Base-by-base conservation (phyloP, 768 basidiomycete genomes). In the Leucocoprinus leucothites region DNA sequence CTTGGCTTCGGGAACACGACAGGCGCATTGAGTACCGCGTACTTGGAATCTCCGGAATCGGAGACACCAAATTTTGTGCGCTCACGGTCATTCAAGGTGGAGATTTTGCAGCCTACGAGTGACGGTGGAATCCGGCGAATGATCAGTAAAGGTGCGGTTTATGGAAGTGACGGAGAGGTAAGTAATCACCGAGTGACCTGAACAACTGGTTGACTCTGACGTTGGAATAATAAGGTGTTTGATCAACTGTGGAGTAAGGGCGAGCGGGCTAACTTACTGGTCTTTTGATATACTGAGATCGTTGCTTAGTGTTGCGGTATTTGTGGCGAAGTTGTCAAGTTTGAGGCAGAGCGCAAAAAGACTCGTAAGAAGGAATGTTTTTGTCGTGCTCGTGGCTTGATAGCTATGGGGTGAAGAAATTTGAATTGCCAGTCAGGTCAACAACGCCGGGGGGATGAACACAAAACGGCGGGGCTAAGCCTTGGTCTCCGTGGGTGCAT, bases 271-370 rank as follows among this genome's bases (percentile, higher is more conserved):
- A 11, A 74, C 89, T 58, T 63, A 96, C 94, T 82, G 84, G 5
- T 74, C 49, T 9, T 79, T 63, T 2, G 80, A 65, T 76, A 92
- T 80, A 59, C 78, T 82, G 6, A 98, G 69, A 69, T 97, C 95
- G 6, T 77, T 72, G 2, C 93, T 89, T 31, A 97, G 71, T 25
- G 79, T 64, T 1, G 77, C 72, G 0, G 85, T 77, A 59, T 97
- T 86, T 0, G 86, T 81, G 0, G 84, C 82, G 62, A 82, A 96
- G 51, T 84, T 82, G 59, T 97, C 94, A 6, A 94, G 66, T 47
- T 80, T 83, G 25, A 97, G 80, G 63, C 87, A 91, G 0, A 96
- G 73, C 1, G 89, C 86, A 57, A 96, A 87, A 65, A 94, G 79
- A 63, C 92, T 82, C 1, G 89, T 82, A 54, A 94, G 70, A 1